These are phyloP conservation scores for Urostyla sp. DNA, from an alignment of 73 alveolate species.

Conservation along the genomic window DNA sequence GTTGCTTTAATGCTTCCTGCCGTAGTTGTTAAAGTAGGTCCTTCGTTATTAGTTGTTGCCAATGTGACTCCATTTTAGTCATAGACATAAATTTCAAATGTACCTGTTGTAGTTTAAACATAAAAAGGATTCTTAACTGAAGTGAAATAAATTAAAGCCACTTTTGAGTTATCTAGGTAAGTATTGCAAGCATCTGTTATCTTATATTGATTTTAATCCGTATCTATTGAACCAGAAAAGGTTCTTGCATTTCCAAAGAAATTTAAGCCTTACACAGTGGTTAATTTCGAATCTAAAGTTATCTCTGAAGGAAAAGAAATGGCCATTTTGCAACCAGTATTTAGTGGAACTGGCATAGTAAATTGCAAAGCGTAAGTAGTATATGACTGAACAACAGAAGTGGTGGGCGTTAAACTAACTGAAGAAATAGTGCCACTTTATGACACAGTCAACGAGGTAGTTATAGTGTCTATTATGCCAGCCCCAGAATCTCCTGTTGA, in stretches of 20 bases:
- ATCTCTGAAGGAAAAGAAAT: slow-evolving; percentile 15
- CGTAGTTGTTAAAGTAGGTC: slow-evolving; percentile 40
- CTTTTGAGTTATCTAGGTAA: slow-evolving; percentile 19
- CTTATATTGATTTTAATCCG: background rate
- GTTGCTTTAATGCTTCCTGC: background rate
- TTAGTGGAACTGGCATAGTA: slow-evolving; percentile 11
- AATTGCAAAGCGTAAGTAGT: slow-evolving; percentile 17
- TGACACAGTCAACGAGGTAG: background rate
- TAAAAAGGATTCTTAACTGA: slow-evolving; percentile 27
- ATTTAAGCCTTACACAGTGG: slow-evolving; percentile 17
- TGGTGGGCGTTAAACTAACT: background rate
- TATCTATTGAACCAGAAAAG: slow-evolving; percentile 23
- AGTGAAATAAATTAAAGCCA: slow-evolving; percentile 30
- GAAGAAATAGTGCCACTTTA: background rate
- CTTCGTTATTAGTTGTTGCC: slow-evolving; percentile 7
- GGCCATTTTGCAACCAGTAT: slow-evolving; percentile 18
- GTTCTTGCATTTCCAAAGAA: slow-evolving; percentile 26
- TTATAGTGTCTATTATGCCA: slow-evolving; percentile 6
- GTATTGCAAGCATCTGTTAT: slow-evolving; percentile 32
- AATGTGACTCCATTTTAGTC: slow-evolving; percentile 6
- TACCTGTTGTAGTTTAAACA: background rate
- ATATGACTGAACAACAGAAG: background rate
- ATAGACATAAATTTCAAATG: slow-evolving; percentile 18
- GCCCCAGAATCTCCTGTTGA: slow-evolving; percentile 33
- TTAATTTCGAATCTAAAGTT: slow-evolving; percentile 5